Base-by-base conservation (phyloP, 805 yeast species). In the Candida maesae region DNA sequence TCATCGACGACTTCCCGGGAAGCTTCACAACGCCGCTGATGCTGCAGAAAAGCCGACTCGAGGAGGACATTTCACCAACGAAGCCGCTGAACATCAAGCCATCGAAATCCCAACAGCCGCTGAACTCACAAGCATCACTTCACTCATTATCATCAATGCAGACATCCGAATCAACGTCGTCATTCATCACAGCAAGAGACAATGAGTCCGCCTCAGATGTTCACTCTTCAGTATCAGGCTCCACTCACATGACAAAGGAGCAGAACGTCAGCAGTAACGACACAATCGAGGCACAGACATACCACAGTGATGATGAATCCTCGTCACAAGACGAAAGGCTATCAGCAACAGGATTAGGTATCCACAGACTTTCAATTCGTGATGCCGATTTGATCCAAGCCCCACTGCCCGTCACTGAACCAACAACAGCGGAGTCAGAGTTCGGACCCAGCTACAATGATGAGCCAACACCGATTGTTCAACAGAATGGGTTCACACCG, bases 131-230 rank as follows among this genome's bases (percentile, higher is more conserved):
- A 15, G 35, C 21, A 11, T 43, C 47, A 5, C 8, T 26, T 11
- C 38, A 36, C 13, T 55, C 59, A 1, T 26, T 51, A 11, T 34
- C 29, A 3, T 45, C 59, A 10, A 49, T 46, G 21, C 35, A 38
- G 12, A 45, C 53, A 3, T 29, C 38, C 11, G 19, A 38, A 16
- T 33, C 56, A 4, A 27, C 38, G 27, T 36, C 45, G 4, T 46
- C 60, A 1, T 56, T 41, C 33, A 46, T 36, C 23, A 56, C 60
- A 4, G 60, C 60, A 2, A 43, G 38, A 41, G 58, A 53, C 4
- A 40, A 26, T 2, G 33, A 34, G 13, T 24, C 19, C 6, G 30
- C 20, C 13, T 24, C 25, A 28, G 32, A 20, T 20, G 24, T 33
- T 6, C 10, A 31, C 24, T 19, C 14, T 18, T 30, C 46, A 26